These are phyloP conservation scores for Herpetomonas tarakana DNA, from an alignment of 208 protist genomes.

Conservation along the genomic window DNA sequence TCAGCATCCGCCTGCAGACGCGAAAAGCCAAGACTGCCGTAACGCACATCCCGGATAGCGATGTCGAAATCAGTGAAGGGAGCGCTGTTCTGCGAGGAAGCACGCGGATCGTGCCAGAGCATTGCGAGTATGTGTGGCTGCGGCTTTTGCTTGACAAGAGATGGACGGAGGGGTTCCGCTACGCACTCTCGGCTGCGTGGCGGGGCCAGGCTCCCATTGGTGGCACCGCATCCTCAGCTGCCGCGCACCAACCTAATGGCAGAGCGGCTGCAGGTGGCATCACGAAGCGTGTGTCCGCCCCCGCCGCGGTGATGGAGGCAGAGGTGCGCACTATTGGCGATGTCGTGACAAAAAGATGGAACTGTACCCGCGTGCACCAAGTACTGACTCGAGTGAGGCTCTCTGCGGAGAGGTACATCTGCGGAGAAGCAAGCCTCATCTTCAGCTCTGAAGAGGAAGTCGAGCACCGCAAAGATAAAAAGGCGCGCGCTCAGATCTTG, in stretches of 20 bases:
- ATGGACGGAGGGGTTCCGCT: constrained; percentile 41
- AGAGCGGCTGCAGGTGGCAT: background rate
- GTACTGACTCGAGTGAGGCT: constrained; percentile 54
- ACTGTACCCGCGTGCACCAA: constrained; percentile 58
- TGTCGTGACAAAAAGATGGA: constrained; percentile 59
- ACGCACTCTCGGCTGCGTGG: constrained; percentile 37
- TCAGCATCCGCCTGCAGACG: background rate
- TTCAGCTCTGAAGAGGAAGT: constrained; percentile 53
- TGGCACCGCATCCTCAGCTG: background rate
- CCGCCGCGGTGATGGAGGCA: background rate
- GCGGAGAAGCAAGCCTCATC: constrained; percentile 28
- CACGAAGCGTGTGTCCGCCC: background rate
- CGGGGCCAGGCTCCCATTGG: constrained; percentile 23
- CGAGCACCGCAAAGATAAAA: constrained; percentile 37
- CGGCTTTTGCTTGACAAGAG: constrained; percentile 43
- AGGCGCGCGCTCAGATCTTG: constrained; percentile 42
- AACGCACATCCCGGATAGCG: constrained; percentile 25
- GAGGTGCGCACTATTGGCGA: constrained; percentile 49
- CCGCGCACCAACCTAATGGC: background rate
- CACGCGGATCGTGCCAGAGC: constrained; percentile 32
- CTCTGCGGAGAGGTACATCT: constrained; percentile 52
- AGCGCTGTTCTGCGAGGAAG: constrained; percentile 16
- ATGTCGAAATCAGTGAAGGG: constrained; percentile 12
- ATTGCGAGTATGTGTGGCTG: constrained; percentile 60
- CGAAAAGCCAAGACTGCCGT: constrained; percentile 5